phyloP scores from a whole-genome alignment of 2,329 filamentous ascomycete genomes.

The Colletotrichum truncatum region DNA sequence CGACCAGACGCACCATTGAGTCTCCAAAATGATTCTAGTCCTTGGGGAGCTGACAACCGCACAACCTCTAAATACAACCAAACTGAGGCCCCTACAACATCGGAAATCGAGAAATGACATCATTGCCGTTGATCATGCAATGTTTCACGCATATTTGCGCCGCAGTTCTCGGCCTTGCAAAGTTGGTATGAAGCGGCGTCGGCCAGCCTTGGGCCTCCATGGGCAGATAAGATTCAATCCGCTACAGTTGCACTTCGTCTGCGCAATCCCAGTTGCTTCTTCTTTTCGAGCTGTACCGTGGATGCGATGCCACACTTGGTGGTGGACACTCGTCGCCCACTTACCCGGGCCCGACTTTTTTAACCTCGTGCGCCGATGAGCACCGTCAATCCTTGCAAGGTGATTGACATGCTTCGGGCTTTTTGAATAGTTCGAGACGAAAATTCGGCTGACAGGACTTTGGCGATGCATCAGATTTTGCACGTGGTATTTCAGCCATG shows the following conservation, averaged over 20 bases:
- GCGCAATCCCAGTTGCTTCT: not conserved
- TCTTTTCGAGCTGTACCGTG: not conserved
- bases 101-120: conserved; percentile 21
- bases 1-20: not conserved
- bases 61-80: conserved; percentile 1
- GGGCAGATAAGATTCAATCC: not conserved
- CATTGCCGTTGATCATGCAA: conserved; percentile 23
- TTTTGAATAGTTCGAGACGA: conserved; percentile 21
- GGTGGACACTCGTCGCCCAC: conserved; percentile 30
- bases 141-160: conserved; percentile 11
- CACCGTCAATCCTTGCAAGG: conserved; percentile 30
- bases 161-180: not conserved
- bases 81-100: conserved; percentile 4
- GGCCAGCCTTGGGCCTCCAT: not conserved
- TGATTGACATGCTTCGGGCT: conserved; percentile 19
- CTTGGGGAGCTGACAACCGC: conserved; percentile 6
- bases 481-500: not conserved
- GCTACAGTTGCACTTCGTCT: not conserved
- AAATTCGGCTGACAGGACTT: conserved; percentile 11
- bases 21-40: not conserved
- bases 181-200: not conserved
- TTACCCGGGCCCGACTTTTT: conserved; percentile 28
- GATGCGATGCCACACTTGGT: conserved; percentile 20
- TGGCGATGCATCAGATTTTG: not conserved
- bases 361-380: conserved; percentile 25